Percentiles rank a stretch among this genome's conserved stretches.
Conservation (phyloP, 2,329 filamentous ascomycete species). For the Ophioceras dolichostomum region DNA sequence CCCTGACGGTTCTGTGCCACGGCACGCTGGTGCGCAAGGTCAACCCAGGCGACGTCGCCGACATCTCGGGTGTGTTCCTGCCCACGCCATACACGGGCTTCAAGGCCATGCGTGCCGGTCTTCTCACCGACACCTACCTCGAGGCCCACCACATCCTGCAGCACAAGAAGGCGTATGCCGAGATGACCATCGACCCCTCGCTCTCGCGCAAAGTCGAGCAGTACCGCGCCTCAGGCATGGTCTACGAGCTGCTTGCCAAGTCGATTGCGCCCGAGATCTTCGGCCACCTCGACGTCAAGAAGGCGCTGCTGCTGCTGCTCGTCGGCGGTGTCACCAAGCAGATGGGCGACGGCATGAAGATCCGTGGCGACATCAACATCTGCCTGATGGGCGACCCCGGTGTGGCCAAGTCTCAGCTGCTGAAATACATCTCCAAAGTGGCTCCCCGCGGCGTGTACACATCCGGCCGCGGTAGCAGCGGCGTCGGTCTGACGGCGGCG, state of each 20-base stretch:
- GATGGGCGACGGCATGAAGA: constrained; percentile 97
- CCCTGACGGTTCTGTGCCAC: constrained; percentile 80
- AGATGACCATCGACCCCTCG: constrained; percentile 71
- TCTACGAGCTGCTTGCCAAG: constrained; percentile 90
- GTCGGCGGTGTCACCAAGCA: constrained; percentile 95
- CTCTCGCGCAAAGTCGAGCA: constrained; percentile 77
- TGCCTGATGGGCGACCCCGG: constrained; percentile 98
- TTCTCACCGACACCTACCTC: constrained; percentile 94
- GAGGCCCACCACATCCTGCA: constrained; percentile 90
- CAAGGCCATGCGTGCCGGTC: constrained; percentile 86
- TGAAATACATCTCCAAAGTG: constrained; percentile 98
- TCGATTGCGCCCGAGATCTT: constrained; percentile 97
- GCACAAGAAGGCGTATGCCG: constrained; percentile 96
- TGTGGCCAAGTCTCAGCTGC: constrained; percentile 96
- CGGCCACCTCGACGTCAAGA: constrained; percentile 94
- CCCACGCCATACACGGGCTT: constrained; percentile 99
- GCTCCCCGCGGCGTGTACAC: constrained; percentile 85
- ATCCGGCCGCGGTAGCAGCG: constrained; percentile 67
- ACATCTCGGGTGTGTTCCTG: constrained; percentile 89
- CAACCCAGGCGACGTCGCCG: constrained; percentile 88
- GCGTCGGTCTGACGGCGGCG: constrained; percentile 70
- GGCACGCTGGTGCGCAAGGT: constrained; percentile 76
- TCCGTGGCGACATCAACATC: constrained; percentile 97
- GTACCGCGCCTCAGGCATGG: constrained; percentile 72
- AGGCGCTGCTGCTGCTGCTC: constrained; percentile 85